A percentile compares a stretch with the other conserved stretches of the same genome.
Evolutionary conservation across 2,329 filamentous ascomycete species (phyloP).

Genomic region (Ascochyta rabiei): DNA sequence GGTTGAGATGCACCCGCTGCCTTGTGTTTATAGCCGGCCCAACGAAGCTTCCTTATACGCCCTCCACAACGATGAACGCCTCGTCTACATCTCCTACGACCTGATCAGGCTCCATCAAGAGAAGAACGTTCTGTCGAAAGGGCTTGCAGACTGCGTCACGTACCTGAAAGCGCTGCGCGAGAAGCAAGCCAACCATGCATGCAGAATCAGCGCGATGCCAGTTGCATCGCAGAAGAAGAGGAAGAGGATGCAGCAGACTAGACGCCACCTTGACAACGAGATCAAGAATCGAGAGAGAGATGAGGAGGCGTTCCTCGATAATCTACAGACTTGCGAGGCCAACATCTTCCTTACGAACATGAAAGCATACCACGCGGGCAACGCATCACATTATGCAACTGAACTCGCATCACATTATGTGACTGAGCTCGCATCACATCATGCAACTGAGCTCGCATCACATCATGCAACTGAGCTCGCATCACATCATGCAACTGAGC

Average conservation of each 20-base stretch:
- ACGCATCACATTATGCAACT: constrained; percentile 13
- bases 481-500: constrained; percentile 18
- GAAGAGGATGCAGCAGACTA: constrained; percentile 39
- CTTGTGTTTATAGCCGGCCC: neutral
- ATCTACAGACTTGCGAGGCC: constrained; percentile 38
- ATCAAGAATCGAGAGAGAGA: constrained; percentile 42
- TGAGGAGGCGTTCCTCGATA: constrained; percentile 38
- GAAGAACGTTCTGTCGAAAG: constrained; percentile 32
- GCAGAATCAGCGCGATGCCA: constrained; percentile 22
- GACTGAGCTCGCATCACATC: constrained; percentile 18
- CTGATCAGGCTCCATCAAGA: constrained; percentile 26
- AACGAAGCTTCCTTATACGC: neutral
- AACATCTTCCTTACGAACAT: constrained; percentile 39
- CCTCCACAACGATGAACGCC: neutral
- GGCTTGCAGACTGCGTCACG: constrained; percentile 40
- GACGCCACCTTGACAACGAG: constrained; percentile 37
- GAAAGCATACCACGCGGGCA: constrained; percentile 18
- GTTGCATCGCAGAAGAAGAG: constrained; percentile 29
- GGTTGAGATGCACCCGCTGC: neutral
- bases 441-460: constrained; percentile 19
- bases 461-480: too few species aligned
- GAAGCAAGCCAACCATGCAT: constrained; percentile 36
- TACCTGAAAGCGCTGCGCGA: constrained; percentile 42
- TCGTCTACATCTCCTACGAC: neutral
- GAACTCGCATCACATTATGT: constrained; percentile 19